Evolutionary conservation across 306 rosid species (phyloP), one percentile per base, ranked within the genome.

Genomic region (Malus asiatica): DNA sequence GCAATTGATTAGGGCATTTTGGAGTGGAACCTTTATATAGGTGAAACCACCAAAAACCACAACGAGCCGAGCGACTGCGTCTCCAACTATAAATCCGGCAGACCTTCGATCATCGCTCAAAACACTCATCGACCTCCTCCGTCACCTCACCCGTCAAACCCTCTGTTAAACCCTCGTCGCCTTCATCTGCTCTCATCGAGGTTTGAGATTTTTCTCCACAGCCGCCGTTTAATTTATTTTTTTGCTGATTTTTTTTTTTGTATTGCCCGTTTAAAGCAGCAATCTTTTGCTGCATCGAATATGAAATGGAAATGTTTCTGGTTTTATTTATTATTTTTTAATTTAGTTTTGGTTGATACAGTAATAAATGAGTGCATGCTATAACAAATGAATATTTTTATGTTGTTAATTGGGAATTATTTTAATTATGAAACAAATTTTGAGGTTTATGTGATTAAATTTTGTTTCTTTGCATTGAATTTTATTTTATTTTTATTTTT

Each of bases 1-100:
- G 13, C 10, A 73, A 60, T 23, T 58, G 58, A 73, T 73, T 73
- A 73, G 77, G 77, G 77, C 77, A 73, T 73, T 44, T 6, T 40
- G 55, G 19, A 51, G 55, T 51, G 55, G 55, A 51, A 60, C 69
- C 69, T 44, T 73, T 73, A 60, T 73, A 73, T 60, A 60, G 6
- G 77, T 42, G 29, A 64, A 60, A 73, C 77, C 69, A 42, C 59
- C 6, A 60, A 59, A 25, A 48, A 13, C 55, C 55, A 16, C 55
- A 51, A 51, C 32, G 29, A 44, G 68, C 30, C 68, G 58, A 60
- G 57, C 77, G 59, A 60, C 77, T 52, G 68, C 77, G 69, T 40
- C 58, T 42, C 59, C 59, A 59, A 11, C 40, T 16, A 5, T 51
- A 20, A 60, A 73, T 73, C 66, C 52, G 33, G 6, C 45, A 27